A percentile compares a stretch with the other conserved stretches of the same genome.
Evolutionary conservation across 2,329 filamentous ascomycete species (phyloP).

Genomic region (Trichoderma sp.): DNA sequence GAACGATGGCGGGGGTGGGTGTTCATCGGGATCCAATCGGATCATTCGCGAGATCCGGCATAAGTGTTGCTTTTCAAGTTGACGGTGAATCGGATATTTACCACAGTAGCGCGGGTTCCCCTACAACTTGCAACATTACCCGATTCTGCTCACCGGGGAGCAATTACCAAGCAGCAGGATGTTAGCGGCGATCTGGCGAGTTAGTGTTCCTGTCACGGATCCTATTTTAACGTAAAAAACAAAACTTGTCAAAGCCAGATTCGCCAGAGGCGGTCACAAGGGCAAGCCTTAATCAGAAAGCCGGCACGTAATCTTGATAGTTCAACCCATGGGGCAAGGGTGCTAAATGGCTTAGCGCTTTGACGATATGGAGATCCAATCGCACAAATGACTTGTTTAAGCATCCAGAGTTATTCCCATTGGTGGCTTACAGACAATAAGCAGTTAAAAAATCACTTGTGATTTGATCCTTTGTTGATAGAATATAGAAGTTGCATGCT

Average conservation of each 20-base stretch:
- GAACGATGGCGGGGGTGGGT: neutral
- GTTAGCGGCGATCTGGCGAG: neutral
- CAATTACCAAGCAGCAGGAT: constrained; percentile 9
- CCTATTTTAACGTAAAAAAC: neutral
- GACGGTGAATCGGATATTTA: constrained; percentile 5
- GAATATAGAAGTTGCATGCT: neutral
- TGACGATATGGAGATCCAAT: neutral
- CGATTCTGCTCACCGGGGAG: neutral
- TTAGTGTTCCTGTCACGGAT: neutral
- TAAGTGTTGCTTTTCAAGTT: neutral
- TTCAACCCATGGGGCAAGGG: neutral
- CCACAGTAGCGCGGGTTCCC: neutral
- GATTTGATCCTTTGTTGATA: neutral
- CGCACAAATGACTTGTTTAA: neutral
- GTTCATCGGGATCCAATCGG: neutral
- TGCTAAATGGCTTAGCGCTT: neutral
- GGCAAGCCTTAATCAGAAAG: neutral
- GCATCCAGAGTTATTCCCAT: neutral
- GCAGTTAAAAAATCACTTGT: neutral
- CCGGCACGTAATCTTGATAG: neutral
- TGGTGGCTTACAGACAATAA: neutral
- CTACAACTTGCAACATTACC: neutral
- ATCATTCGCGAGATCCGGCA: neutral
- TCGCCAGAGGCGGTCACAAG: constrained; percentile 5
- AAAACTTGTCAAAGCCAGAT: constrained; percentile 6